phyloP scores from a whole-genome alignment of 148 eudicot species.

The Rhododendron molle region DNA sequence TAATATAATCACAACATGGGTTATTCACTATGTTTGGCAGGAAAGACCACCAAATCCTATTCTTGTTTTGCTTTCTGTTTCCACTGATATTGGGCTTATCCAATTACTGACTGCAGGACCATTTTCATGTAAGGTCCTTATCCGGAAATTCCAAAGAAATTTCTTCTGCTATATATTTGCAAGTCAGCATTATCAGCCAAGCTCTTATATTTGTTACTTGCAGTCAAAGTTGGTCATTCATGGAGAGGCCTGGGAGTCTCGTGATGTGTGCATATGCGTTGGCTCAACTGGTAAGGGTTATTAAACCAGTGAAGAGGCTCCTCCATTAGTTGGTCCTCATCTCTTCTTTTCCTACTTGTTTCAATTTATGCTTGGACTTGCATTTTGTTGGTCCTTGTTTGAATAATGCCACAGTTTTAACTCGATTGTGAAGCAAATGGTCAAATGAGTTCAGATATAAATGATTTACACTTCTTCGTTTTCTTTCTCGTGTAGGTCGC shows the following conservation, averaged over 20 bases:
- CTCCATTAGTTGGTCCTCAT: background rate
- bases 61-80: background rate
- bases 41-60: background rate
- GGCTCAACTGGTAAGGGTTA: slow-evolving; percentile 56
- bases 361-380: background rate
- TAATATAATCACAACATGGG: slow-evolving; percentile 15
- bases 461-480: background rate
- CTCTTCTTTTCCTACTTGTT: background rate
- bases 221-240: slow-evolving; percentile 72
- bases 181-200: slow-evolving; percentile 80
- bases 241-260: slow-evolving; percentile 67
- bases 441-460: background rate
- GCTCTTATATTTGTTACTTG: slow-evolving; percentile 84
- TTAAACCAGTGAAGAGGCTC: background rate
- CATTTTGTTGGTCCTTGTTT: background rate
- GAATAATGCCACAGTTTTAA: background rate
- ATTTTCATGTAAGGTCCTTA: slow-evolving; percentile 51
- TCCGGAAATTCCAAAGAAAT: slow-evolving; percentile 44
- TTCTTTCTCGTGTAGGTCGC: slow-evolving; percentile 41
- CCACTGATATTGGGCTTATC: background rate
- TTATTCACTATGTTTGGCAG: background rate
- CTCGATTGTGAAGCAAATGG: background rate
- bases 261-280: slow-evolving; percentile 60
- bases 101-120: slow-evolving; percentile 25
- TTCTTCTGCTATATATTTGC: slow-evolving; percentile 71